Conservation (phyloP, 352 stramenopile species). For the Phytophthora litchii region DNA sequence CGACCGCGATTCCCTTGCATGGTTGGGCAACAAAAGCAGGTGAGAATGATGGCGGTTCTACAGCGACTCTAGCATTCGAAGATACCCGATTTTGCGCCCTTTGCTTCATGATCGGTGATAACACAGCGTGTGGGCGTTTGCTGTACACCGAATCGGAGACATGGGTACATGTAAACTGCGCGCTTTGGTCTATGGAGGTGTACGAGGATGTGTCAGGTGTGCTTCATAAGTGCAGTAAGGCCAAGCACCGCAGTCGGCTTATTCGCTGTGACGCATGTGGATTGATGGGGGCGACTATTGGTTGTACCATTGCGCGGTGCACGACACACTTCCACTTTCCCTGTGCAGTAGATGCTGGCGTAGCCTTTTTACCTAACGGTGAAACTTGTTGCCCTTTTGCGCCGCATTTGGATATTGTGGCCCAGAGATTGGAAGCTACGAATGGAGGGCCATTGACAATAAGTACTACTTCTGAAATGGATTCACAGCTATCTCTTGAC, state of each 20-base stretch:
- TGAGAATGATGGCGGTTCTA: neutral
- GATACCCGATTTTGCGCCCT: constrained; percentile 81
- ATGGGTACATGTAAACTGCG: constrained; percentile 94
- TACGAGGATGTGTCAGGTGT: constrained; percentile 79
- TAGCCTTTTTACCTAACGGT: constrained; percentile 71
- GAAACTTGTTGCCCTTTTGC: constrained; percentile 70
- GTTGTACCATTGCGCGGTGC: constrained; percentile 89
- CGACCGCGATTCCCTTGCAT: constrained; percentile 42
- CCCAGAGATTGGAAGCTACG: constrained; percentile 31
- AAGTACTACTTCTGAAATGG: neutral
- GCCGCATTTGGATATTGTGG: constrained; percentile 58
- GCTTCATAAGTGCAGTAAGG: constrained; percentile 89
- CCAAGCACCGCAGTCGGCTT: constrained; percentile 84
- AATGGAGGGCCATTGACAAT: constrained; percentile 10
- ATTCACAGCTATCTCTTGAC: neutral
- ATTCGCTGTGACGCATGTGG: constrained; percentile 93
- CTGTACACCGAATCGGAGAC: constrained; percentile 82
- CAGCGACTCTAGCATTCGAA: constrained; percentile 27
- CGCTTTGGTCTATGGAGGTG: constrained; percentile 93
- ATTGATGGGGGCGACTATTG: constrained; percentile 90
- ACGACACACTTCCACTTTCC: constrained; percentile 93
- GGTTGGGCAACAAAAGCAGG: constrained; percentile 39
- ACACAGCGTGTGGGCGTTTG: constrained; percentile 71
- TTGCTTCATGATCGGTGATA: constrained; percentile 86
- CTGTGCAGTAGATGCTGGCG: constrained; percentile 84